Conservation (phyloP, 2,329 filamentous ascomycete species). For the Colletotrichum agaves region DNA sequence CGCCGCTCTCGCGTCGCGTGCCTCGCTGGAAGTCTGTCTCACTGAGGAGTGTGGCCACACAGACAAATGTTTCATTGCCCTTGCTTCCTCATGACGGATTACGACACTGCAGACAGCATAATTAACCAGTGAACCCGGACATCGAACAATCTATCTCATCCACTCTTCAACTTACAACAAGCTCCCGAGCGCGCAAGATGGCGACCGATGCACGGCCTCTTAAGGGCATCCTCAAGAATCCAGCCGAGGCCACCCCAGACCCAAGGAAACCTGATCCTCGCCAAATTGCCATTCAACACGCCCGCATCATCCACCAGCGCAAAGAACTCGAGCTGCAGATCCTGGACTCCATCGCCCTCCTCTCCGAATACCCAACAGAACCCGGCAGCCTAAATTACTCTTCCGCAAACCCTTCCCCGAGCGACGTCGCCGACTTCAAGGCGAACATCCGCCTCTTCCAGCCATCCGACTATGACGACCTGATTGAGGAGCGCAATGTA, state of each 20-base stretch:
- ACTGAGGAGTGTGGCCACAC: too few species aligned
- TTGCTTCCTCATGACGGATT: too few species aligned
- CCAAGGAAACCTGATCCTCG: slow-evolving; percentile 55
- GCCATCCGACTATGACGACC: slow-evolving; percentile 87
- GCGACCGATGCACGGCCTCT: slow-evolving; percentile 50
- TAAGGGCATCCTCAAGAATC: slow-evolving; percentile 72
- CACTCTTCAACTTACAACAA: neutral
- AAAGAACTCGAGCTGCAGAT: slow-evolving; percentile 83
- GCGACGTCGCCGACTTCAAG: slow-evolving; percentile 75
- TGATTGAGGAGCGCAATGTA: slow-evolving; percentile 90
- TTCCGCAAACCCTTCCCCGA: slow-evolving; percentile 61
- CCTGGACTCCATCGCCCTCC: slow-evolving; percentile 74
- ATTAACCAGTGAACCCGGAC: neutral
- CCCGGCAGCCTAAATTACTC: slow-evolving; percentile 45
- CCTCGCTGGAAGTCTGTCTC: neutral
- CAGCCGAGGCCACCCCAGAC: slow-evolving; percentile 51
- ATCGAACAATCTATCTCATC: neutral
- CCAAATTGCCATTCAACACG: slow-evolving; percentile 83
- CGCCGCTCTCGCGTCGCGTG: neutral
- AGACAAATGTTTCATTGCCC: too few species aligned
- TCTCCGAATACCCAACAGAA: slow-evolving; percentile 68
- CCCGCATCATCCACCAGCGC: slow-evolving; percentile 81
- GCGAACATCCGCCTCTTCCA: slow-evolving; percentile 78
- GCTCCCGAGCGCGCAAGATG: slow-evolving; percentile 50
- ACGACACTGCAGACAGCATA: too few species aligned